Conservation (phyloP, 2,329 filamentous ascomycete genomes). For the Hypoxylon sp. region DNA sequence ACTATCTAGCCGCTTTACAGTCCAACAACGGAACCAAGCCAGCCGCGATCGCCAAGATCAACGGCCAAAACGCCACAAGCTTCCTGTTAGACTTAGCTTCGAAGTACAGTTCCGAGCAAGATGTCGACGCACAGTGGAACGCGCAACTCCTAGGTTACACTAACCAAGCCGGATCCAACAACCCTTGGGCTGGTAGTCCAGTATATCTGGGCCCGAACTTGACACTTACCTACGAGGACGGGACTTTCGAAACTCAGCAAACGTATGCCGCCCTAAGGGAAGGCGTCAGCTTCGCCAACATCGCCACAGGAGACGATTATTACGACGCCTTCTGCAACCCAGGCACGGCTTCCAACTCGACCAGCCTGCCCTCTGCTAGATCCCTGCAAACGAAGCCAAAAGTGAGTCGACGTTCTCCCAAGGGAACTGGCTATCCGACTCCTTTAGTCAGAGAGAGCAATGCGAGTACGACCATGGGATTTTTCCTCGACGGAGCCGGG, state of each 20-base stretch:
- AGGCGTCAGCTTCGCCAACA: conserved; percentile 48
- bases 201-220: conserved; percentile 48
- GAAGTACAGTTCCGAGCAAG: conserved; percentile 62
- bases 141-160: conserved; percentile 49
- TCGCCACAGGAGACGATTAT: conserved; percentile 53
- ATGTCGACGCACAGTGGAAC: conserved; percentile 68
- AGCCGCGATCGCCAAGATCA: conserved; percentile 66
- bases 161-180: conserved; percentile 28
- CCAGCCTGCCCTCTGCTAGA: background rate
- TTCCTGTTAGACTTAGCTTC: conserved; percentile 62
- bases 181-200: conserved; percentile 45
- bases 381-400: conserved; percentile 13
- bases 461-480: conserved; percentile 52
- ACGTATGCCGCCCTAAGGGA: conserved; percentile 34
- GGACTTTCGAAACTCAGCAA: conserved; percentile 48
- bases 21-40: conserved; percentile 49
- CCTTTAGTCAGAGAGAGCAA: conserved; percentile 49
- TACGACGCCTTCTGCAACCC: conserved; percentile 54
- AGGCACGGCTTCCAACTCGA: conserved; percentile 12
- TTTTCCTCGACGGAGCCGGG: conserved; percentile 51
- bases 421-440: conserved; percentile 47
- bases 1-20: conserved; percentile 40
- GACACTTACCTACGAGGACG: conserved; percentile 53
- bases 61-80: conserved; percentile 65
- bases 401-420: conserved; percentile 26